Conservation (phyloP, 139 green algal species). For the Tetradesmus lagerheimii region DNA sequence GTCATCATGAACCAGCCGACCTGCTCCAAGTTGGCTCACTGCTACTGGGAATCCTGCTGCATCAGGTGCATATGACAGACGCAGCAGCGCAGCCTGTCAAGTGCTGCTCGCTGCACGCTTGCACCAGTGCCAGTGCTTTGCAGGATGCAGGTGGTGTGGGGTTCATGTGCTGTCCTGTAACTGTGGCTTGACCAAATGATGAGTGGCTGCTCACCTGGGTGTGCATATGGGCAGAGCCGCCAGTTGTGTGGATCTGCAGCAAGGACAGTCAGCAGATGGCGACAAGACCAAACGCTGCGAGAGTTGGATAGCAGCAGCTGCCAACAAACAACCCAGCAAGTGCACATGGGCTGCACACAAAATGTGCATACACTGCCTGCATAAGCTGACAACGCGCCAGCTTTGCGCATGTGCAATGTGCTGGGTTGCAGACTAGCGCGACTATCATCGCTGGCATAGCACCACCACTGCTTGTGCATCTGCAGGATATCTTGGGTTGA, state of each 20-base stretch:
- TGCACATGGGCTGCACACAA: neutral
- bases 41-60: neutral
- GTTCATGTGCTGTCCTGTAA: too few species aligned
- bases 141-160: too few species aligned
- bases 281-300: neutral
- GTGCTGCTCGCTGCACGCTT: neutral
- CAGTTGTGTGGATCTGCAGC: conserved; percentile 42
- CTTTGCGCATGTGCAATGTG: neutral
- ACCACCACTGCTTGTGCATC: neutral
- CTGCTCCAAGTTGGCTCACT: neutral
- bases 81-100: neutral
- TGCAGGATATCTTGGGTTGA: neutral
- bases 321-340: neutral
- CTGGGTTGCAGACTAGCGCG: neutral
- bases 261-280: neutral
- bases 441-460: neutral
- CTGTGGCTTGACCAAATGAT: too few species aligned
- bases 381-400: neutral
- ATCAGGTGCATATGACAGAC: neutral
- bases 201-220: neutral
- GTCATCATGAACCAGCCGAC: neutral
- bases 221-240: conserved; percentile 36
- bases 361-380: neutral
- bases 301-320: neutral
- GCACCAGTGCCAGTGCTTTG: too few species aligned